These are phyloP conservation scores for Pinus tabuliformis DNA, from an alignment of 75 land plant species.

Conservation along the genomic window DNA sequence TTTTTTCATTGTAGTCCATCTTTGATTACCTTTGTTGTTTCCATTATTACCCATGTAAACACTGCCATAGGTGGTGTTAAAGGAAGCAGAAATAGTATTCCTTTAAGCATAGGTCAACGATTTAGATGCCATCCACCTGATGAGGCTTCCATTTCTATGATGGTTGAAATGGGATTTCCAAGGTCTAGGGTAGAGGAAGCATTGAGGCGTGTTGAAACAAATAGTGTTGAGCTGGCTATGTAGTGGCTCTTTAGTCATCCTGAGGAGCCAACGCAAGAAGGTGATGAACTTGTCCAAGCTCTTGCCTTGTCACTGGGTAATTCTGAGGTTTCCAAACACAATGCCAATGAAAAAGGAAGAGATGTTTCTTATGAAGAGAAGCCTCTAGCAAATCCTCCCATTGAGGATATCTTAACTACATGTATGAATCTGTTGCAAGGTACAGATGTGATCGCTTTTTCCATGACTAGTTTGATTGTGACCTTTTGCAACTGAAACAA, in stretches of 20 bases:
- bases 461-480: no score
- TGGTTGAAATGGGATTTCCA: constrained; percentile 96
- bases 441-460: no score
- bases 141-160: constrained; percentile 75
- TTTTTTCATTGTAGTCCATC: constrained; percentile 63
- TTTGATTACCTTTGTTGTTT: constrained; percentile 64
- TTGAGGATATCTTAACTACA: no score
- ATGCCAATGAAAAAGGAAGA: no score
- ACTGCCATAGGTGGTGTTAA: constrained; percentile 72
- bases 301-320: no score
- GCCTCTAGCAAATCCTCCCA: no score
- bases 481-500: no score
- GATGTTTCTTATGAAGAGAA: no score
- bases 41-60: constrained; percentile 70
- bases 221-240: constrained; percentile 94
- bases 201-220: constrained; percentile 65
- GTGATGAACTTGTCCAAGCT: no score
- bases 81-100: constrained; percentile 23
- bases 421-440: no score
- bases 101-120: constrained; percentile 30
- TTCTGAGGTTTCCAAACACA: no score
- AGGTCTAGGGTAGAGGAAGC: constrained; percentile 94
- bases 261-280: constrained; percentile 43
- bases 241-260: constrained; percentile 92
- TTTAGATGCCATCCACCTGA: constrained; percentile 67